phyloP scores from a whole-genome alignment of 345 rosid species.

The Citropsis articulata region DNA sequence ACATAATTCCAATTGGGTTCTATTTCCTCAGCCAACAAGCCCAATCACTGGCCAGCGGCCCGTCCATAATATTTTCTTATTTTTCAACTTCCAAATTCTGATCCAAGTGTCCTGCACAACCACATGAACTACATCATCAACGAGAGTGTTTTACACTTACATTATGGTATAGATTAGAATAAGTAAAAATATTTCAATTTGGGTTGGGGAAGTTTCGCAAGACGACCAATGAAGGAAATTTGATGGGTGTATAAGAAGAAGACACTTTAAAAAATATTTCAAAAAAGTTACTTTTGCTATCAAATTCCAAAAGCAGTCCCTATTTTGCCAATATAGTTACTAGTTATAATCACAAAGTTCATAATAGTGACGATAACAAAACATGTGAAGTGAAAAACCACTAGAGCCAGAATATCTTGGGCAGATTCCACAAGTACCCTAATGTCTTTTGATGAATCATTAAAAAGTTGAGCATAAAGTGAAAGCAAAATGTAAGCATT shows the following conservation, averaged over 20 bases:
- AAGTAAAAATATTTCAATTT: background rate
- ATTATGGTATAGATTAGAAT: background rate
- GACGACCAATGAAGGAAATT: no score
- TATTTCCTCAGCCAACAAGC: no score
- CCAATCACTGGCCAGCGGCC: no score
- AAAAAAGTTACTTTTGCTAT: background rate
- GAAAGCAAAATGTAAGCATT: background rate
- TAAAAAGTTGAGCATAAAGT: slow-evolving; percentile 7
- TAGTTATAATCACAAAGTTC: no score
- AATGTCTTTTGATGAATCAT: slow-evolving; percentile 3
- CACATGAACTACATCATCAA: background rate
- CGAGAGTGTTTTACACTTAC: background rate
- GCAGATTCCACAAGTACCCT: slow-evolving; percentile 31
- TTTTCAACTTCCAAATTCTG: no score
- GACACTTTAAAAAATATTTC: no score
- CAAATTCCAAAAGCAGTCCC: background rate
- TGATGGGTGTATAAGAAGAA: no score
- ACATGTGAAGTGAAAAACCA: background rate
- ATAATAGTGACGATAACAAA: background rate
- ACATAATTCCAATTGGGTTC: no score
- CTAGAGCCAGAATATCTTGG: slow-evolving; percentile 14
- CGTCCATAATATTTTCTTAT: no score
- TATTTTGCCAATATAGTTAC: background rate
- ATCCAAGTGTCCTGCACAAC: no score
- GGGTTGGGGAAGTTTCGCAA: no score